Conservation (phyloP, 441 rosid species). For the Jatropha multifida region DNA sequence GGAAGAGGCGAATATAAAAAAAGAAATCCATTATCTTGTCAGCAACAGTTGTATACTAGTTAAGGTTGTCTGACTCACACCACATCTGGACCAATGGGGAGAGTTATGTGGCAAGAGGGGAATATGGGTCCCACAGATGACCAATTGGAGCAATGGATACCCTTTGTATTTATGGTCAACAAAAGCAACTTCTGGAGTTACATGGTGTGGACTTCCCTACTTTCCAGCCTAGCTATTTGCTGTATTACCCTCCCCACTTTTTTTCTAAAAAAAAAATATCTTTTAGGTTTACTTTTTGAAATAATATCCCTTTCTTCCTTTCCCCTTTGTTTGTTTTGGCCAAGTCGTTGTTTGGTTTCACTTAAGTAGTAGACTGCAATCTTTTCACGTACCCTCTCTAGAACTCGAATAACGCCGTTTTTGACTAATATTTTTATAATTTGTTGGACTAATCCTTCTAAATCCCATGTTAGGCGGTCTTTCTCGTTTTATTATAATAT, state of each 20-base stretch:
- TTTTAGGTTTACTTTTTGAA: no score
- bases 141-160: conserved; percentile 1
- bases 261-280: no score
- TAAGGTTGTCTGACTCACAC: conserved; percentile 12
- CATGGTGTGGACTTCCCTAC: neutral
- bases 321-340: no score
- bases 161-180: conserved; percentile 28
- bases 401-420: neutral
- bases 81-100: conserved; percentile 30
- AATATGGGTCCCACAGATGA: conserved; percentile 12
- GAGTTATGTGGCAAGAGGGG: conserved; percentile 29
- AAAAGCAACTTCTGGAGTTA: conserved; percentile 34
- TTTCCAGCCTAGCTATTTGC: neutral
- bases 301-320: neutral
- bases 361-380: neutral
- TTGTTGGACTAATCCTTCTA: neutral
- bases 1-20: neutral
- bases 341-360: neutral
- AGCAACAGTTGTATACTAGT: neutral
- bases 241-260: neutral
- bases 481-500: neutral
- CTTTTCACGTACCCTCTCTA: neutral
- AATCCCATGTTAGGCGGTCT: neutral
- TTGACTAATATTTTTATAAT: conserved; percentile 13
- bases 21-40: neutral